phyloP scores from a whole-genome alignment of 2,329 filamentous ascomycete genomes.

The Capronia epimyces region DNA sequence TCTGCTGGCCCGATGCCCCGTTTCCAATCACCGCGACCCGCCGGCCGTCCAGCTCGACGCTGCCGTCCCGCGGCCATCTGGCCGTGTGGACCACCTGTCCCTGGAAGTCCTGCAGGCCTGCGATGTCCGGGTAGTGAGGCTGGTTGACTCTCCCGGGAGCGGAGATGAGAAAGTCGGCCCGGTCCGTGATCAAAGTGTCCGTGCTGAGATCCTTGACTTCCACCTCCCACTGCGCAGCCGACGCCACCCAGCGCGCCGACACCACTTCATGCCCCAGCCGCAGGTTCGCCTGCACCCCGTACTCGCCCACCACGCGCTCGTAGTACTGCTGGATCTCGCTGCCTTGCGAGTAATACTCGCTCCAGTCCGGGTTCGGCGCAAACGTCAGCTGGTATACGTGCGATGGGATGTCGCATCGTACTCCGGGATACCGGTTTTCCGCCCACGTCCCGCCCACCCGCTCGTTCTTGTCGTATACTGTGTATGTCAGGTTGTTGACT shows the following conservation, averaged over 20 bases:
- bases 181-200: not conserved
- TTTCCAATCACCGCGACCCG: slow-evolving; percentile 30
- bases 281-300: slow-evolving; percentile 37
- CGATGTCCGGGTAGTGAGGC: slow-evolving; percentile 26
- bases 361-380: slow-evolving; percentile 15
- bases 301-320: slow-evolving; percentile 7
- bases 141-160: not conserved
- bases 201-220: not conserved
- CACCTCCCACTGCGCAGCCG: not conserved
- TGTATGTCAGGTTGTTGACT: slow-evolving; percentile 26
- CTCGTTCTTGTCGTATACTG: slow-evolving; percentile 29
- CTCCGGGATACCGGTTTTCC: slow-evolving; percentile 24
- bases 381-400: slow-evolving; percentile 17
- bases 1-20: slow-evolving; percentile 30
- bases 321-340: slow-evolving; percentile 15
- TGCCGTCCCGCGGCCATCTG: slow-evolving; percentile 36
- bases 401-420: slow-evolving; percentile 18
- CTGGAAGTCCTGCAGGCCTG: slow-evolving; percentile 28
- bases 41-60: slow-evolving; percentile 43
- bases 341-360: slow-evolving; percentile 7
- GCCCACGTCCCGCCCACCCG: slow-evolving; percentile 33
- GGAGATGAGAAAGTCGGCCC: not conserved
- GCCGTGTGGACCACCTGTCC: slow-evolving; percentile 39
- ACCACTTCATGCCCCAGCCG: not conserved
- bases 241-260: not conserved